A percentile compares a stretch with the other conserved stretches of the same genome.
Evolutionary conservation across 805 yeast species (phyloP).

Genomic region (Suhomyces emberorum): DNA sequence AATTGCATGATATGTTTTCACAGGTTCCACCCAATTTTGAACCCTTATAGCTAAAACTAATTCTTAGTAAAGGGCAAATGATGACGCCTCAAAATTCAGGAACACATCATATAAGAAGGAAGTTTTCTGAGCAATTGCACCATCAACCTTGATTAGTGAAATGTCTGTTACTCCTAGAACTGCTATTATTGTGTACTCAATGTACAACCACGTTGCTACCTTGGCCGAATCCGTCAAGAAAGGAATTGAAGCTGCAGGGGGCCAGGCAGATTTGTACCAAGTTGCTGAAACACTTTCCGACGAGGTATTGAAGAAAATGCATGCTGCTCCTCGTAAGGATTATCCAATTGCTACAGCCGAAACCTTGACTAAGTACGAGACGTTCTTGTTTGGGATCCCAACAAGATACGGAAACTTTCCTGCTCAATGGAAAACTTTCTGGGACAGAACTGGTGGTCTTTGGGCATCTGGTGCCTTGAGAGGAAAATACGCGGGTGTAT

Average conservation of each 20-base stretch:
- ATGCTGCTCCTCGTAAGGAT: constrained; percentile 50
- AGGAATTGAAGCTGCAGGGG: constrained; percentile 70
- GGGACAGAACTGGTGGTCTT: constrained; percentile 23
- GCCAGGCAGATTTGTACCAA: constrained; percentile 63
- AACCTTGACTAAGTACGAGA: constrained; percentile 21
- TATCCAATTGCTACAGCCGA: constrained; percentile 19
- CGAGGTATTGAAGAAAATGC: constrained; percentile 51
- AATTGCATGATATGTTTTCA: too few relatives aligned
- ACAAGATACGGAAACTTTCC: constrained; percentile 26
- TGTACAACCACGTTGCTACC: constrained; percentile 69
- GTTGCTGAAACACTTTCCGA: constrained; percentile 69
- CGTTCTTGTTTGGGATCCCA: constrained; percentile 26
- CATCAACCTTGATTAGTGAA: too few relatives aligned
- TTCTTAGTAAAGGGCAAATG: too few relatives aligned
- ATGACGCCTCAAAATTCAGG: too few relatives aligned
- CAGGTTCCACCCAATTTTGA: too few relatives aligned
- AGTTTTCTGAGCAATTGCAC: too few relatives aligned
- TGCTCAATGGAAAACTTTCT: constrained; percentile 21
- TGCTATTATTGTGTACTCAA: constrained; percentile 56
- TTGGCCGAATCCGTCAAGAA: constrained; percentile 63
- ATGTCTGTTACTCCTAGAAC: constrained; percentile 20
- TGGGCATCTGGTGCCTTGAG: constrained; percentile 22
- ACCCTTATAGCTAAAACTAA: too few relatives aligned
- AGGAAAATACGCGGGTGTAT: constrained; percentile 24
- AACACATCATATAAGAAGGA: too few relatives aligned